These are phyloP conservation scores for Corylus heterophylla DNA, from an alignment of 306 rosid genomes.

Conservation along the genomic window DNA sequence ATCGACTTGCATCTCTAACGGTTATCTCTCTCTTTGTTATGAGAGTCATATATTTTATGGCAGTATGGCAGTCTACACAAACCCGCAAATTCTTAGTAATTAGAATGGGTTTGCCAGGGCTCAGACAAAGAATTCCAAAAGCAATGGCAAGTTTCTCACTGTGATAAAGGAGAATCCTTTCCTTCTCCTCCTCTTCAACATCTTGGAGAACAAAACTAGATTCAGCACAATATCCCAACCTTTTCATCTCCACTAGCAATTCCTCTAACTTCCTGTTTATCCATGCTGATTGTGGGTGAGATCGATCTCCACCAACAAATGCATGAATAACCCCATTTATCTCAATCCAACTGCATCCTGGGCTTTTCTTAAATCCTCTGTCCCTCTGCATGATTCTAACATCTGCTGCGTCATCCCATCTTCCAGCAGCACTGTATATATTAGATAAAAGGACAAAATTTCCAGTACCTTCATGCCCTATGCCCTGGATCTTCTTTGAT, in stretches of 20 bases:
- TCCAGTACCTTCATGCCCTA: conserved; percentile 28
- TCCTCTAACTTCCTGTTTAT: conserved; percentile 25
- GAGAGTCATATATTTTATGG: conserved; percentile 27
- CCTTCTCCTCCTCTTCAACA: conserved; percentile 36
- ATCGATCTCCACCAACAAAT: conserved; percentile 33
- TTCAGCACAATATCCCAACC: conserved; percentile 27
- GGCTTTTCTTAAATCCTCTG: conserved; percentile 35
- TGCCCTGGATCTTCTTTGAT: conserved; percentile 29
- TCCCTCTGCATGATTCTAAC: conserved; percentile 30
- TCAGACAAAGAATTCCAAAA: conserved; percentile 19
- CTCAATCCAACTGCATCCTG: conserved; percentile 35
- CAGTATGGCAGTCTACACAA: conserved; percentile 35
- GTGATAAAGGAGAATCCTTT: conserved; percentile 29
- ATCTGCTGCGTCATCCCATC: conserved; percentile 33
- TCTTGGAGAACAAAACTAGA: conserved; percentile 30
- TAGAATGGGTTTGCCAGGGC: conserved; percentile 14
- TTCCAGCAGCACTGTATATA: conserved; percentile 27
- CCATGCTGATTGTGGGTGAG: conserved; percentile 18
- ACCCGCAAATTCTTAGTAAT: conserved; percentile 29
- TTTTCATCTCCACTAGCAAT: conserved; percentile 24
- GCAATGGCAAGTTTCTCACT: conserved; percentile 32
- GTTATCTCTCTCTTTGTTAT: conserved; percentile 32
- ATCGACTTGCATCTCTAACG: conserved; percentile 26
- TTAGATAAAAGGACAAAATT: conserved; percentile 30
- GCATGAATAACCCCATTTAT: conserved; percentile 28